phyloP scores from a whole-genome alignment of 1,139 yeast genomes.

The Lodderomyces theae region DNA sequence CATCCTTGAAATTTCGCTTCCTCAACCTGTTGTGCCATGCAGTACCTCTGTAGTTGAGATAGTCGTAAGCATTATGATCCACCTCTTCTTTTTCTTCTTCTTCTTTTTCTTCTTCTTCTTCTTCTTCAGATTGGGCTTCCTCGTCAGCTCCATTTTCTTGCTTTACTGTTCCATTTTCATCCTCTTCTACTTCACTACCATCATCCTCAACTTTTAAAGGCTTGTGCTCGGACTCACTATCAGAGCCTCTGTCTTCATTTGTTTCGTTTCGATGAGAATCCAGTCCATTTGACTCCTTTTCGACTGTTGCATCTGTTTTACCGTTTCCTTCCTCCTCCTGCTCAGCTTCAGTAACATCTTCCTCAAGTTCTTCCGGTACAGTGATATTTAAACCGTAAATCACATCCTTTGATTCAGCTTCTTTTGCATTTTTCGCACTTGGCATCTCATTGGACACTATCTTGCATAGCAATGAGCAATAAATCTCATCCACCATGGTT shows the following conservation, averaged over 20 bases:
- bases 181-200: slow-evolving; percentile 17
- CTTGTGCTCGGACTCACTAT: slow-evolving; percentile 21
- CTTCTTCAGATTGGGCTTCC: slow-evolving; percentile 18
- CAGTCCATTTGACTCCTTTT: slow-evolving; percentile 12
- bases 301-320: slow-evolving; percentile 16
- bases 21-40: slow-evolving; percentile 79
- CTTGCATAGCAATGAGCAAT: slow-evolving; percentile 58
- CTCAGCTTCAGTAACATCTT: slow-evolving; percentile 14
- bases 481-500: slow-evolving; percentile 61
- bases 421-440: slow-evolving; percentile 20
- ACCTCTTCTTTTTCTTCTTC: slow-evolving; percentile 26
- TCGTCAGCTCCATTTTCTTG: slow-evolving; percentile 17
- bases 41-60: slow-evolving; percentile 57
- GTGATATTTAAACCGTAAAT: slow-evolving; percentile 36
- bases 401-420: slow-evolving; percentile 27
- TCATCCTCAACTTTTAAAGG: slow-evolving; percentile 29
- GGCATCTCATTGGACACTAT: slow-evolving; percentile 40
- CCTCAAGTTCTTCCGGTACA: slow-evolving; percentile 35
- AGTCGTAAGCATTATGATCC: slow-evolving; percentile 52
- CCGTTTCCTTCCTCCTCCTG: slow-evolving; percentile 26
- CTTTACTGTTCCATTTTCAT: slow-evolving; percentile 20
- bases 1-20: slow-evolving; percentile 74
- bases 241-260: slow-evolving; percentile 25
- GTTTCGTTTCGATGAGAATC: slow-evolving; percentile 15
- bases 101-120: slow-evolving; percentile 26